A percentile compares a stretch with the other conserved stretches of the same genome.
These are phyloP conservation scores for Candida buenavistaensis DNA, from an alignment of 1,139 yeast genomes.

Conservation along the genomic window DNA sequence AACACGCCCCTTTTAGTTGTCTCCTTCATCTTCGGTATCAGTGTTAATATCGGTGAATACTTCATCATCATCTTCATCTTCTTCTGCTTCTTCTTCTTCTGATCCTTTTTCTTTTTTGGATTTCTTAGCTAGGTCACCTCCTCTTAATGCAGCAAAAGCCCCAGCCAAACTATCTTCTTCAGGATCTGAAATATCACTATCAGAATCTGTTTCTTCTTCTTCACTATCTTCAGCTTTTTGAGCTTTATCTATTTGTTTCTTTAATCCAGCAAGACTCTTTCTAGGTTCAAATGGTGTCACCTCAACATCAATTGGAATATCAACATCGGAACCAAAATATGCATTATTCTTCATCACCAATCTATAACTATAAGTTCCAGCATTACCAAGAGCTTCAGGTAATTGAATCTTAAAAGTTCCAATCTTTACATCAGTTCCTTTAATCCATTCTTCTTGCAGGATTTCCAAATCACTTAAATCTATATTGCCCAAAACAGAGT, in stretches of 20 bases:
- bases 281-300: conserved; percentile 52
- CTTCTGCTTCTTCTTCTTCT: conserved; percentile 30
- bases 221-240: conserved; percentile 21
- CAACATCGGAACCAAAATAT: conserved; percentile 72
- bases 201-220: conserved; percentile 29
- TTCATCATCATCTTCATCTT: conserved; percentile 43
- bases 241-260: conserved; percentile 17
- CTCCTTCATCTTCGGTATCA: conserved; percentile 56
- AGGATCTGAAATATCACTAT: conserved; percentile 62
- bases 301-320: conserved; percentile 61
- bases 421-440: conserved; percentile 47
- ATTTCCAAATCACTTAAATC: conserved; percentile 58
- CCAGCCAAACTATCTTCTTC: conserved; percentile 68
- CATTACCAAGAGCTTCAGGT: conserved; percentile 60
- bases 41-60: conserved; percentile 50
- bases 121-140: conserved; percentile 40
- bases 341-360: conserved; percentile 62
- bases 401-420: conserved; percentile 77
- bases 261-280: conserved; percentile 14
- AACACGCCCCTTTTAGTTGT: conserved; percentile 14
- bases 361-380: conserved; percentile 66
- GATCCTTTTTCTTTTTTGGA: no score
- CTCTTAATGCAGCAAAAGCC: conserved; percentile 62
- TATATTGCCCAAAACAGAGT: conserved; percentile 53
- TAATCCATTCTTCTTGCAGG: conserved; percentile 45